phyloP scores from a whole-genome alignment of 768 basidiomycete genomes.

The Suillus hirtellus region DNA sequence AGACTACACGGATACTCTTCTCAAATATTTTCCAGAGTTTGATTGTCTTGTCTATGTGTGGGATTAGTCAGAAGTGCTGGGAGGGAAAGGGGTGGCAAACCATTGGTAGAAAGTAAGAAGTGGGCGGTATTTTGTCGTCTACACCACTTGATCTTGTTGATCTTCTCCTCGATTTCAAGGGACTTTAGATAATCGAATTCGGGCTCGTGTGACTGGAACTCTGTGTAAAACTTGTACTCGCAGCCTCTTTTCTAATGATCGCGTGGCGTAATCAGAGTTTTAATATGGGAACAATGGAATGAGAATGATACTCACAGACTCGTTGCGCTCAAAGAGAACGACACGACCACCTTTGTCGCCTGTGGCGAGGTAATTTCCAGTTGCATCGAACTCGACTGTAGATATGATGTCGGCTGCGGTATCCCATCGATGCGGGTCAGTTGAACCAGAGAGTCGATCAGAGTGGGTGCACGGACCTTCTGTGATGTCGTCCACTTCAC shows the following conservation, averaged over 20 bases:
- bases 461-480: constrained; percentile 65
- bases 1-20: constrained; percentile 92
- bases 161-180: constrained; percentile 99
- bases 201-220: constrained; percentile 99
- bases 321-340: constrained; percentile 97
- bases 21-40: constrained; percentile 99
- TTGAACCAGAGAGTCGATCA: constrained; percentile 24
- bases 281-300: constrained; percentile 12
- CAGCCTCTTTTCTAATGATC: constrained; percentile 93
- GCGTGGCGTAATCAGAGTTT: constrained; percentile 34
- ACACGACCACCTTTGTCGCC: constrained; percentile 99
- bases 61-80: constrained; percentile 5
- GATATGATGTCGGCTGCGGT: constrained; percentile 97
- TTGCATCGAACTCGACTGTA: constrained; percentile 99
- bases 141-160: constrained; percentile 99
- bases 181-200: constrained; percentile 99
- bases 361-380: constrained; percentile 98
- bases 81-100: constrained; percentile 44
- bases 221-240: constrained; percentile 99
- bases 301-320: constrained; percentile 63
- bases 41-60: constrained; percentile 90
- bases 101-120: constrained; percentile 96
- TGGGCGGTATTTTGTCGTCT: constrained; percentile 97
- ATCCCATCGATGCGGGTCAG: constrained; percentile 10
- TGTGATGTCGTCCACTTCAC: constrained; percentile 98